phyloP scores from a whole-genome alignment of 164 flowering plant genomes.

The Stephania cephalantha region DNA sequence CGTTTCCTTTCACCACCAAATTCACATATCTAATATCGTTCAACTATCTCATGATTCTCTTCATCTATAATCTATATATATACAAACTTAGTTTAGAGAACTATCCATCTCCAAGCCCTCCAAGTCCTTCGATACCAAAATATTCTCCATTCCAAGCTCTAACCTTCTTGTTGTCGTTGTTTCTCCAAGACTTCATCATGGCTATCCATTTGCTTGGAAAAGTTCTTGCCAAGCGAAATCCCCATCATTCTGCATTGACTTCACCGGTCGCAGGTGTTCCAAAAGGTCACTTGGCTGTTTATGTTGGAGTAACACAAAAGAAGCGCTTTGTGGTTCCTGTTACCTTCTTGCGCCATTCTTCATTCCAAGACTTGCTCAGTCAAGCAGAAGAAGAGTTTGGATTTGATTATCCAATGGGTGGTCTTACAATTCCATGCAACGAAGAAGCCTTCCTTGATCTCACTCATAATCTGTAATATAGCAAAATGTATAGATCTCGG shows the following conservation, averaged over 20 bases:
- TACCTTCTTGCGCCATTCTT: constrained; percentile 36
- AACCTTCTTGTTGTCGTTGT: no score
- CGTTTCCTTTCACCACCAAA: no score
- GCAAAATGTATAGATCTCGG: not conserved
- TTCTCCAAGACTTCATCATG: no score
- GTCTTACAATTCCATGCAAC: constrained; percentile 7
- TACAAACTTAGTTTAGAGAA: no score
- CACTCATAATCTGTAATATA: not conserved
- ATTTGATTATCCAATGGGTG: constrained; percentile 10
- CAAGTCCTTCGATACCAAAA: no score
- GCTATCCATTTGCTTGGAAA: not conserved
- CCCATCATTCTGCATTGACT: not conserved
- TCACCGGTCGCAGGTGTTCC: not conserved
- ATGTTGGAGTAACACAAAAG: constrained; percentile 27
- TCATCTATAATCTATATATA: no score
- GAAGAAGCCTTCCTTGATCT: constrained; percentile 1
- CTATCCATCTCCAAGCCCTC: no score
- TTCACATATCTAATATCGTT: no score
- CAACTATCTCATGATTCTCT: no score
- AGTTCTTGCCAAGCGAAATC: constrained; percentile 13
- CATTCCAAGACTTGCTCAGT: constrained; percentile 32
- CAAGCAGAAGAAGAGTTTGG: constrained; percentile 20
- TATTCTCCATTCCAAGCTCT: no score
- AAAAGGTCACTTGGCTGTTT: constrained; percentile 23
- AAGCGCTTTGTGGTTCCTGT: constrained; percentile 39